Evolutionary conservation across 2,329 filamentous ascomycete species (phyloP).

Genomic region (Aspergillus persii): DNA sequence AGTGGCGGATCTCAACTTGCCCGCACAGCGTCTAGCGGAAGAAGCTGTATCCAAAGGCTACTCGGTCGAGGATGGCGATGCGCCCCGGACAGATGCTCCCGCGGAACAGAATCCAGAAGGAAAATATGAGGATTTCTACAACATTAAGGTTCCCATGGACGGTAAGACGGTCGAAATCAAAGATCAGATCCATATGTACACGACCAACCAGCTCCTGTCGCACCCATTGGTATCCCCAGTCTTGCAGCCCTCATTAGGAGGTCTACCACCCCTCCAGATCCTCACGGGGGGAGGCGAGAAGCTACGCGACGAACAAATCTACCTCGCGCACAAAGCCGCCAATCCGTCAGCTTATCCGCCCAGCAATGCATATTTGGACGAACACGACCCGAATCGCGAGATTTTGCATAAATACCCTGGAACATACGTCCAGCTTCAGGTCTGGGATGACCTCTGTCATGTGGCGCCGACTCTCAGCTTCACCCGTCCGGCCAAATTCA

Average conservation of each 20-base stretch:
- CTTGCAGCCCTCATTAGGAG: constrained; percentile 83
- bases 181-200: constrained; percentile 88
- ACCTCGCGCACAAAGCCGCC: constrained; percentile 90
- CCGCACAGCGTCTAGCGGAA: constrained; percentile 22
- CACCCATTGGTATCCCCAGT: constrained; percentile 90
- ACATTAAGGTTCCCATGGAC: constrained; percentile 67
- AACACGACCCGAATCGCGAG: constrained; percentile 56
- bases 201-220: constrained; percentile 78
- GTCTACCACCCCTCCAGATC: constrained; percentile 81
- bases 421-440: constrained; percentile 88
- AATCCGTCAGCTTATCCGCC: constrained; percentile 76
- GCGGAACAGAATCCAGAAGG: neutral
- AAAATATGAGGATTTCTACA: constrained; percentile 24
- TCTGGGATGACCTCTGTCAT: constrained; percentile 95
- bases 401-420: constrained; percentile 67
- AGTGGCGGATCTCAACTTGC: constrained; percentile 18
- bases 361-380: constrained; percentile 60
- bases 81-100: neutral
- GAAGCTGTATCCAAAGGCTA: constrained; percentile 34
- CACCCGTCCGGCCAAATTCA: constrained; percentile 91
- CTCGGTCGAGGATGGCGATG: constrained; percentile 18
- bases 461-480: constrained; percentile 92
- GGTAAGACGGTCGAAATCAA: constrained; percentile 71
- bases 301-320: constrained; percentile 90
- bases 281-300: constrained; percentile 86